These are phyloP conservation scores for Boletus tomentosulus DNA, from an alignment of 768 basidiomycete genomes.

Conservation along the genomic window DNA sequence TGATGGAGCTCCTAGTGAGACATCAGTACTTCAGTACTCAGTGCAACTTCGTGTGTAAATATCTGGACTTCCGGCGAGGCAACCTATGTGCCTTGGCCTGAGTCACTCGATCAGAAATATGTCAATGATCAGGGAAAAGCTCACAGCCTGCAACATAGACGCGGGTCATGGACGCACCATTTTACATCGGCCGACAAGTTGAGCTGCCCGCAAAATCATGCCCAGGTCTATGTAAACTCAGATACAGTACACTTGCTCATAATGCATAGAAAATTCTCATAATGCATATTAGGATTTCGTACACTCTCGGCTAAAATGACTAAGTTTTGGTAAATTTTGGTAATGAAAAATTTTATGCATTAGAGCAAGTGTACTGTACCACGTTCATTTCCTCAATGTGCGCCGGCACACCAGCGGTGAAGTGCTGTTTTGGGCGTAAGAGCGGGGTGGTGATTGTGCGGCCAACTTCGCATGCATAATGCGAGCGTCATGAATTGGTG, in stretches of 20 bases:
- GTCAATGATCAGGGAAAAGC: neutral
- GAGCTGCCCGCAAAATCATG: neutral
- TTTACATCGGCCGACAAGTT: neutral
- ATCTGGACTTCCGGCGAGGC: neutral
- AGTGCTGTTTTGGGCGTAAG: neutral
- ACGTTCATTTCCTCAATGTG: neutral
- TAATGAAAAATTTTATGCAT: no score
- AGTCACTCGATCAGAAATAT: neutral
- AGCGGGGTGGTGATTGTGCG: neutral
- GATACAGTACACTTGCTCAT: no score
- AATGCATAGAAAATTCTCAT: no score
- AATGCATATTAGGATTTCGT: no score
- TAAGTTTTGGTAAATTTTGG: no score
- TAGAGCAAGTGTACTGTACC: no score
- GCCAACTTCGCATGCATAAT: neutral
- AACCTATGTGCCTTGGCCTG: neutral
- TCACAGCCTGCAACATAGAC: neutral
- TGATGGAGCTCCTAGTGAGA: neutral
- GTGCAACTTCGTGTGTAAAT: neutral
- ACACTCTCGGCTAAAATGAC: no score
- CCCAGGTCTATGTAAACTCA: neutral
- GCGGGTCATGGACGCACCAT: neutral
- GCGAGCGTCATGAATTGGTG: no score
- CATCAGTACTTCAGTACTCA: neutral
- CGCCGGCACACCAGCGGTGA: neutral